Evolutionary conservation across 2,329 filamentous ascomycete genomes (phyloP).

Genomic region (Alternaria viburni): DNA sequence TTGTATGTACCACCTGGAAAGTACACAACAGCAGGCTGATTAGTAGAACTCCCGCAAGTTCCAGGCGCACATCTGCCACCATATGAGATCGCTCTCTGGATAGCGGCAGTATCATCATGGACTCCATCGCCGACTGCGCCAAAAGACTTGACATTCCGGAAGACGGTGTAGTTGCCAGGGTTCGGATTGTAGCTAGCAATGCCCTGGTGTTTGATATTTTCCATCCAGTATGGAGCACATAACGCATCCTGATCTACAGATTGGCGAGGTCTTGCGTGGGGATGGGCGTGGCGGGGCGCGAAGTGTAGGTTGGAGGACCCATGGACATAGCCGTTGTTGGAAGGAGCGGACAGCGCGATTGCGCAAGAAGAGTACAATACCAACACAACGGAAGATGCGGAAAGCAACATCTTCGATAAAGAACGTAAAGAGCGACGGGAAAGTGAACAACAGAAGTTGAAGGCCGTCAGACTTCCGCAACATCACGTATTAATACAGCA

Average conservation of each 20-base stretch:
- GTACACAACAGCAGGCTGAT: constrained; percentile 63
- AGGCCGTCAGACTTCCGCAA: background rate
- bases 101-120: constrained; percentile 60
- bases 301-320: constrained; percentile 14
- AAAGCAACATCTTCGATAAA: background rate
- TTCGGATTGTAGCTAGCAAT: constrained; percentile 48
- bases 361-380: constrained; percentile 4
- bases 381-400: background rate
- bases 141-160: constrained; percentile 53
- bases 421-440: background rate
- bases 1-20: constrained; percentile 66
- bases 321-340: constrained; percentile 7
- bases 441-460: background rate
- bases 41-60: constrained; percentile 54
- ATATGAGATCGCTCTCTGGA: constrained; percentile 53
- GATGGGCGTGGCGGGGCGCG: constrained; percentile 6
- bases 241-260: constrained; percentile 15
- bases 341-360: constrained; percentile 5
- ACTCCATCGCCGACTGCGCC: constrained; percentile 48
- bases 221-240: constrained; percentile 50
- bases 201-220: constrained; percentile 51
- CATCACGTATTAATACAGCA: constrained; percentile 1
- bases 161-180: constrained; percentile 48
- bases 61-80: constrained; percentile 52
- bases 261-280: constrained; percentile 18